Evolutionary conservation across 2,329 filamentous ascomycete species (phyloP).

Genomic region (Cryphonectria nitschkei): DNA sequence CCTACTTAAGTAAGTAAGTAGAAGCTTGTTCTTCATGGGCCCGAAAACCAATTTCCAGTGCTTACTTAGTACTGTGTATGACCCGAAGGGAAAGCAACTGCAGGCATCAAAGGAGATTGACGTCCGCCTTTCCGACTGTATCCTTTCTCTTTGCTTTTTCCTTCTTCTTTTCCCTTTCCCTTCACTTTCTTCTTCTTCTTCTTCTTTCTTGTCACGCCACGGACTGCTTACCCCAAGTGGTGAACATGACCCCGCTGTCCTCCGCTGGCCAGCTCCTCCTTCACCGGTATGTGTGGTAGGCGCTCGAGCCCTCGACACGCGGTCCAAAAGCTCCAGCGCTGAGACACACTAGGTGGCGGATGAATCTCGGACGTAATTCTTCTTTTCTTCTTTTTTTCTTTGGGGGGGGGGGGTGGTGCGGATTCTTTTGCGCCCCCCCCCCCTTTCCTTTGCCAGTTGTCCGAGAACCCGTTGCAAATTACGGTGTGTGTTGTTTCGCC

Average conservation of each 20-base stretch:
- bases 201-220: not conserved
- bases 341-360: not conserved
- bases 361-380: not conserved
- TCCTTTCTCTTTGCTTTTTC: no score
- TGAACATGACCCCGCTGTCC: not conserved
- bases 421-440: no score
- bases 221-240: not conserved
- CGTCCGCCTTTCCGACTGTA: not conserved
- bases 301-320: not conserved
- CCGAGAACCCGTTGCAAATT: no score
- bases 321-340: not conserved
- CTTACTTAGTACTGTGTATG: not conserved
- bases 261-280: not conserved
- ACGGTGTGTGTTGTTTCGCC: no score
- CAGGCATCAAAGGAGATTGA: not conserved
- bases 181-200: no score
- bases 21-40: not conserved
- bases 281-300: slow-evolving; percentile 1
- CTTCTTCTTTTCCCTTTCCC: no score
- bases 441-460: no score
- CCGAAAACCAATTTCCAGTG: not conserved
- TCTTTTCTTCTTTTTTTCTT: no score
- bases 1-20: not conserved
- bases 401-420: no score
- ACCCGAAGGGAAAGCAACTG: not conserved